Evolutionary conservation across 371 early-diverging fungal species (phyloP), one percentile per base, ranked within the genome.

Genomic region (Syncephalis plumigaleata): DNA sequence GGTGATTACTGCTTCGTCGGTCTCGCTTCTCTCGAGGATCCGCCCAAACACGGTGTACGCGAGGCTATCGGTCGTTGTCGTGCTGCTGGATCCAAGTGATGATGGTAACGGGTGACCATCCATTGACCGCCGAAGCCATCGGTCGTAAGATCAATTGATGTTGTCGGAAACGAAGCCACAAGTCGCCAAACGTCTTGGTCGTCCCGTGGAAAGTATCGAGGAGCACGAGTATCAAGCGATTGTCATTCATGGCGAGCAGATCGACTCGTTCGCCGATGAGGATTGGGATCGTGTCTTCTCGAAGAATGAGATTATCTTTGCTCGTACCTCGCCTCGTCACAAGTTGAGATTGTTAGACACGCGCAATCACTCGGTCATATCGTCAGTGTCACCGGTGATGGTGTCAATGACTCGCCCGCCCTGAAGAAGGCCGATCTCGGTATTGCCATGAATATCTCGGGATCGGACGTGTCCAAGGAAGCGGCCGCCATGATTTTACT

Each of bases 101-200:
- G 72, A 95, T 92, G 91, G 94, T 91, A 9, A 95, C 95, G 9
- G 96, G 93, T 54, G 95, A 95, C 61, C 90, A 90, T 54, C 86
- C 89, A 22, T 67, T 93, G 51, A 91, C 93, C 1, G 83, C 85
- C 23, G 81, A 83, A 55, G 80, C 80, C 8, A 80, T 82, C 51
- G 85, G 75, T 5, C 79, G 93, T 53, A 88, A 90, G 64, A 91
- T 91, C 62, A 91, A 91, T 62, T 93, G 65, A 71, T 93, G 58
- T 48, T 91, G 2, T 72, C 76, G 25, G 91, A 94, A 50, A 93
- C 93, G 13, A 79, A 75, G 58, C 73, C 71, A n/a, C 58, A 62
- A 55, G 70, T 86, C 0, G 84, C 91, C 36, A 67, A 68, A 49
- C 61, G 71, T 47, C 68, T 73, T 7, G 73, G 79, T 9, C 63